Conservation (phyloP, 768 basidiomycete genomes). For the Leccinum disarticulatum region DNA sequence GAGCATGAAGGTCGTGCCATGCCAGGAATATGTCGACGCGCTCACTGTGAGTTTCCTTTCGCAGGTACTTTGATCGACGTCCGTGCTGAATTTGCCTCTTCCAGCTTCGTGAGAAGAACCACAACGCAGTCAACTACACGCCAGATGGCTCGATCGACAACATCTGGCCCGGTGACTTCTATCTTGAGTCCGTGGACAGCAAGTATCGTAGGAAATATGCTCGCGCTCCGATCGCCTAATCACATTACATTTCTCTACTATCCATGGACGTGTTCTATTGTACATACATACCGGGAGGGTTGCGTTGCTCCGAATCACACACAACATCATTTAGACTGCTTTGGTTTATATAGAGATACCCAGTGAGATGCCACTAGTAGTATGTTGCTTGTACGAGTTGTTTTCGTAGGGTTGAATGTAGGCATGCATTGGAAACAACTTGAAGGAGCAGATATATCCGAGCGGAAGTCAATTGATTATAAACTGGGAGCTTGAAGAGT, state of each 20-base stretch:
- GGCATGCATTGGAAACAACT: too few species aligned
- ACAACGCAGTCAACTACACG: slow-evolving; percentile 82
- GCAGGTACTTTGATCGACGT: background rate
- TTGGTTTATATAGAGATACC: background rate
- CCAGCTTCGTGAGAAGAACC: slow-evolving; percentile 95
- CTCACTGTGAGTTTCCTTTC: slow-evolving; percentile 51
- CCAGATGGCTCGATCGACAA: slow-evolving; percentile 87
- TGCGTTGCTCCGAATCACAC: too few species aligned
- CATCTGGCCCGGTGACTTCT: slow-evolving; percentile 93
- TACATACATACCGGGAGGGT: too few species aligned
- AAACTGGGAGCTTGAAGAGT: too few species aligned
- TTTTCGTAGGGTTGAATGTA: background rate
- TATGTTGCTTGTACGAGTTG: slow-evolving; percentile 14
- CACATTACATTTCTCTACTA: background rate
- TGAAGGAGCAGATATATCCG: too few species aligned
- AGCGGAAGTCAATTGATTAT: too few species aligned
- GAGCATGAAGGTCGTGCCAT: slow-evolving; percentile 87
- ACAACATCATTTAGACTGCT: too few species aligned
- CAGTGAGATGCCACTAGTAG: background rate
- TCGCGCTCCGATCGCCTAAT: slow-evolving; percentile 37
- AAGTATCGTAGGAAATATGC: slow-evolving; percentile 92
- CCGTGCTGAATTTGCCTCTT: background rate
- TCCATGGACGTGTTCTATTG: background rate
- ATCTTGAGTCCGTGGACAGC: slow-evolving; percentile 85
- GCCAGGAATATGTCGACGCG: slow-evolving; percentile 91